Conservation (phyloP, 208 protist species). For the Trypanosoma theileri region DNA sequence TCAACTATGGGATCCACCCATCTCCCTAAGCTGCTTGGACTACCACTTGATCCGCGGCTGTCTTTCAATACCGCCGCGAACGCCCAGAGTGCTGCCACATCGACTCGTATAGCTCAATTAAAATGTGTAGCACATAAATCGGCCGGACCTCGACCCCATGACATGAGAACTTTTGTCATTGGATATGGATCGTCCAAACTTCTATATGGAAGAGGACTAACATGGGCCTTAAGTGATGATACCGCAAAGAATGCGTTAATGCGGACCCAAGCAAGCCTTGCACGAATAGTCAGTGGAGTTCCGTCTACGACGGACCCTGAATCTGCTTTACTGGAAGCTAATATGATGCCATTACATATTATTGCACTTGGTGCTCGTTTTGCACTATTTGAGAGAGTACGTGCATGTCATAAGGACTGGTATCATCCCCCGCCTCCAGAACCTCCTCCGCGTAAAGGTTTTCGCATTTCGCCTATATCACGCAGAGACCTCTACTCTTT, state of each 20-base stretch:
- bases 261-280: not conserved
- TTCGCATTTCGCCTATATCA: not conserved
- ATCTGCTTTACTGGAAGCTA: not conserved
- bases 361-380: not conserved
- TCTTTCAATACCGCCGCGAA: not conserved
- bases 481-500: not conserved
- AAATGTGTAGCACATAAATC: slow-evolving; percentile 1
- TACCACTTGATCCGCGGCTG: slow-evolving; percentile 3
- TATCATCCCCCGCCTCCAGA: not conserved
- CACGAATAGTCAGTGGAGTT: not conserved
- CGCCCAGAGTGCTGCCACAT: not conserved
- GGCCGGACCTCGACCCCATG: not conserved
- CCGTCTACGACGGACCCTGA: not conserved
- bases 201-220: not conserved
- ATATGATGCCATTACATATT: not conserved
- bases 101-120: not conserved
- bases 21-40: slow-evolving; percentile 5
- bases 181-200: slow-evolving; percentile 12
- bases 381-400: not conserved
- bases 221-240: not conserved
- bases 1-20: not conserved
- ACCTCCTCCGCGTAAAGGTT: not conserved
- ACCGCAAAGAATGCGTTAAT: slow-evolving; percentile 1
- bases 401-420: not conserved
- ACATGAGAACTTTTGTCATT: not conserved